Evolutionary conservation across 1,284 basidiomycete species (phyloP).

Genomic region (Ceratobasidium papillatum): DNA sequence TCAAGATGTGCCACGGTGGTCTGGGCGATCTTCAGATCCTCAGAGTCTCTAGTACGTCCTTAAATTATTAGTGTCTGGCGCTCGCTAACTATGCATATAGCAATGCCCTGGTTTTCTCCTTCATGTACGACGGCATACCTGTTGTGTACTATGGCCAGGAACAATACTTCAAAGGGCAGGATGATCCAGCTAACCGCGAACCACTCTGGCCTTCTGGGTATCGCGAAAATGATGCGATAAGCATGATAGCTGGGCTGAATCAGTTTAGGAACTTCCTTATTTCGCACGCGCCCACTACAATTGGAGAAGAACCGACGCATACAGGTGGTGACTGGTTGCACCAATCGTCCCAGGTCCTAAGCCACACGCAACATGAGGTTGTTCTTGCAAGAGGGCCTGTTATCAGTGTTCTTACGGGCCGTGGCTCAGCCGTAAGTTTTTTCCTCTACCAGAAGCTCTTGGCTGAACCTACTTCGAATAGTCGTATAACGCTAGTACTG

Average conservation of each 20-base stretch:
- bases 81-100: conserved; percentile 58
- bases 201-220: conserved; percentile 80
- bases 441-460: not conserved
- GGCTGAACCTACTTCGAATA: not conserved
- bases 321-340: conserved; percentile 60
- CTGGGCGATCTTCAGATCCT: conserved; percentile 67
- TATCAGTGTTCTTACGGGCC: conserved; percentile 76
- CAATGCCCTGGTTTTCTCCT: conserved; percentile 57
- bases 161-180: conserved; percentile 59
- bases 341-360: conserved; percentile 65
- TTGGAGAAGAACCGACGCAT: conserved; percentile 44
- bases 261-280: conserved; percentile 75
- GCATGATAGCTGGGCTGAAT: conserved; percentile 72
- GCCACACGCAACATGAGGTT: conserved; percentile 65
- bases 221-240: conserved; percentile 65
- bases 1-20: conserved; percentile 81
- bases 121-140: conserved; percentile 61
- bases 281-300: conserved; percentile 57
- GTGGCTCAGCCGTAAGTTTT: conserved; percentile 70
- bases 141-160: conserved; percentile 67
- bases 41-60: conserved; percentile 65
- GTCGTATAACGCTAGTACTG: conserved; percentile 18
- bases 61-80: conserved; percentile 53
- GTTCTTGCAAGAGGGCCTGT: conserved; percentile 77
- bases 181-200: conserved; percentile 67